Evolutionary conservation across 2,329 filamentous ascomycete species (phyloP).

Genomic region (Colletotrichum tropicicola): DNA sequence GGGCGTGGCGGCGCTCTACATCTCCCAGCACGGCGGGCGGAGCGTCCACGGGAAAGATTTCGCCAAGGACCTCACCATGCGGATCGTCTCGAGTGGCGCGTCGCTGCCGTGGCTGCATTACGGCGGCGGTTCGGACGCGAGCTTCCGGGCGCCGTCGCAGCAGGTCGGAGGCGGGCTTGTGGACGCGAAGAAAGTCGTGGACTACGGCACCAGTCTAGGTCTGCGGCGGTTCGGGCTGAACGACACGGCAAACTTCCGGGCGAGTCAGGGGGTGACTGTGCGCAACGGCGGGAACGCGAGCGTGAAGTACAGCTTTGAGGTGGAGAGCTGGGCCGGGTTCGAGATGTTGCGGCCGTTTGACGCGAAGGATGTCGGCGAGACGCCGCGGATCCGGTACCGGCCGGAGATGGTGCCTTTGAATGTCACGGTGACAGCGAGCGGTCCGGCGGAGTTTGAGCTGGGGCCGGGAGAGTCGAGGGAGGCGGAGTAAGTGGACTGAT

Average conservation of each 20-base stretch:
- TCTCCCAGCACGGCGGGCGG: slow-evolving; percentile 43
- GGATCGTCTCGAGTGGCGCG: slow-evolving; percentile 39
- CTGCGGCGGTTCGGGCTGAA: slow-evolving; percentile 49
- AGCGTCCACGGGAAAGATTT: slow-evolving; percentile 40
- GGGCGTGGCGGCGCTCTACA: slow-evolving; percentile 48
- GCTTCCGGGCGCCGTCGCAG: slow-evolving; percentile 41
- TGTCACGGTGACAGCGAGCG: slow-evolving; percentile 18
- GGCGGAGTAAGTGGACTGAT: slow-evolving; percentile 6
- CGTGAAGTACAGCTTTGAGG: slow-evolving; percentile 19
- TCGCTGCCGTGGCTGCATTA: slow-evolving; percentile 35
- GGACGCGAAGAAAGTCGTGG: slow-evolving; percentile 47
- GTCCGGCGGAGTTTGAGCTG: slow-evolving; percentile 30
- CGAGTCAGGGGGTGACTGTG: slow-evolving; percentile 13
- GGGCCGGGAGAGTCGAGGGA: slow-evolving; percentile 8
- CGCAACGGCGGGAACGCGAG: not conserved
- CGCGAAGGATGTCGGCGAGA: not conserved
- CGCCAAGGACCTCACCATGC: slow-evolving; percentile 41
- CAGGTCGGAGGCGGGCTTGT: slow-evolving; percentile 51
- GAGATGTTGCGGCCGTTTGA: slow-evolving; percentile 34
- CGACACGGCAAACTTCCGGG: slow-evolving; percentile 48
- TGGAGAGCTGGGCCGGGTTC: slow-evolving; percentile 24
- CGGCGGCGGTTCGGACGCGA: not conserved
- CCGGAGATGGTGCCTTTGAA: slow-evolving; percentile 31
- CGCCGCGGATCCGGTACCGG: slow-evolving; percentile 29
- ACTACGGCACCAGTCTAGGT: slow-evolving; percentile 42